Evolutionary conservation across 768 basidiomycete genomes (phyloP), one percentile per base, ranked within the genome.

Genomic region (Tulasnella sp.): DNA sequence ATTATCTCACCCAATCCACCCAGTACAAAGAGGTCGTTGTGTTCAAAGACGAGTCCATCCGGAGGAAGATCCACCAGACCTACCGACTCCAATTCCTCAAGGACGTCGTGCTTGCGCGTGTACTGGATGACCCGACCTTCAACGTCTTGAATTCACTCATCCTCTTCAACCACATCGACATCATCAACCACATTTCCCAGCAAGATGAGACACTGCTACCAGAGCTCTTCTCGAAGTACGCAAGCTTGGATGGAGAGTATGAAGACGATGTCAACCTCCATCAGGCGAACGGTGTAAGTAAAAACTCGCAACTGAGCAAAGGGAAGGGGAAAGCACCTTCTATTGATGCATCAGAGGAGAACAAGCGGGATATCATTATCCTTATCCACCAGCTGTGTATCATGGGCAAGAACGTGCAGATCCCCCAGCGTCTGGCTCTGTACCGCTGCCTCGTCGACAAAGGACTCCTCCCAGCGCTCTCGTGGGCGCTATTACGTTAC

Each of bases 151-250:
- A 92, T 72, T 92, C 91, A 1, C 89, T 89, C 72, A 92, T 99
- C 70, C 91, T 97, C 68, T 98, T 93, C 79, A 96, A 98, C 73
- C 94, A 99, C 70, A 92, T 94, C 66, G 96, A 99, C 71, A 97
- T 99, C 67, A 92, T 99, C 67, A 81, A 78, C 50, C 83, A 94
- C 67, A 80, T 98, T n/a, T n/a, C n/a, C 25, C 87, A 92, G 68
- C 79, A 77, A 59, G 88, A 96, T 65, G 78, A 78, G 1, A 68
- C 71, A 10, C 87, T 97, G 68, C 74, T 97, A 34, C 76, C 77
- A 31, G 85, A 92, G 49, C 78, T 97, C 12, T 86, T 94, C 34
- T 72, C 75, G 45, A 70, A 87, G 42, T 88, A 89, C 69, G 81
- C 86, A 19, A 56, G 44, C 44, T 43, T 46, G 44, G 43, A 60